A percentile compares a stretch with the other conserved stretches of the same genome.
These are phyloP conservation scores for Dactylonectria estremocensis DNA, from an alignment of 2,329 filamentous ascomycete genomes.

Conservation along the genomic window DNA sequence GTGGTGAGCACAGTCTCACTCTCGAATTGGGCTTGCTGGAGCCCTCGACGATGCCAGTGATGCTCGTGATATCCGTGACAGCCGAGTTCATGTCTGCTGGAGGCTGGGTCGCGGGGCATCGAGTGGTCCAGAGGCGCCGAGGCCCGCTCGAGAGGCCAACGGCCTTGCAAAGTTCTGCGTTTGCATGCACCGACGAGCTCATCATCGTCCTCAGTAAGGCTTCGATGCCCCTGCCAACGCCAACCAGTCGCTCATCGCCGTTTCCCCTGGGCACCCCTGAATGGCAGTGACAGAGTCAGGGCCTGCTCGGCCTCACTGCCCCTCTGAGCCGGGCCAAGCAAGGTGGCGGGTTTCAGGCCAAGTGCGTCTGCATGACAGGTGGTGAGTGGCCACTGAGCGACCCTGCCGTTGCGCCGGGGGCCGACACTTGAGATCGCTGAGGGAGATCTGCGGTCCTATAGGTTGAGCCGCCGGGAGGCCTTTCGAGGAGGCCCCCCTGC, in stretches of 20 bases:
- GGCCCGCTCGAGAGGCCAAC: slow-evolving; percentile 18
- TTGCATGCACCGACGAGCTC: background rate
- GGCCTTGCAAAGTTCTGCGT: background rate
- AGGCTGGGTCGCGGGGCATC: slow-evolving; percentile 40
- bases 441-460: slow-evolving; percentile 42
- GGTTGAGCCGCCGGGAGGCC: slow-evolving; percentile 32
- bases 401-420: slow-evolving; percentile 29
- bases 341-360: slow-evolving; percentile 48
- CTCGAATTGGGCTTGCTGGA: slow-evolving; percentile 33
- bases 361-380: slow-evolving; percentile 26
- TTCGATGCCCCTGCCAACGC: slow-evolving; percentile 33
- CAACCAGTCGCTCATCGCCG: slow-evolving; percentile 36
- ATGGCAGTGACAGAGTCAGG: slow-evolving; percentile 31
- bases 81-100: slow-evolving; percentile 34
- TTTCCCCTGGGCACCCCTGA: background rate
- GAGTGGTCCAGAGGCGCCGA: slow-evolving; percentile 44
- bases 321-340: slow-evolving; percentile 29
- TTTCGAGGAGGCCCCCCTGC: slow-evolving; percentile 26
- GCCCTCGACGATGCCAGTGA: slow-evolving; percentile 38
- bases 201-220: slow-evolving; percentile 20
- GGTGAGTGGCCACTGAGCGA: slow-evolving; percentile 41
- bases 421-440: slow-evolving; percentile 43
- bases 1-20: slow-evolving; percentile 30
- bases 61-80: slow-evolving; percentile 11
- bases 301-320: slow-evolving; percentile 32